Percentiles rank a stretch among this genome's conserved stretches.
Evolutionary conservation across 495 filamentous ascomycete genomes (phyloP).

Genomic region (Podospora anserina): DNA sequence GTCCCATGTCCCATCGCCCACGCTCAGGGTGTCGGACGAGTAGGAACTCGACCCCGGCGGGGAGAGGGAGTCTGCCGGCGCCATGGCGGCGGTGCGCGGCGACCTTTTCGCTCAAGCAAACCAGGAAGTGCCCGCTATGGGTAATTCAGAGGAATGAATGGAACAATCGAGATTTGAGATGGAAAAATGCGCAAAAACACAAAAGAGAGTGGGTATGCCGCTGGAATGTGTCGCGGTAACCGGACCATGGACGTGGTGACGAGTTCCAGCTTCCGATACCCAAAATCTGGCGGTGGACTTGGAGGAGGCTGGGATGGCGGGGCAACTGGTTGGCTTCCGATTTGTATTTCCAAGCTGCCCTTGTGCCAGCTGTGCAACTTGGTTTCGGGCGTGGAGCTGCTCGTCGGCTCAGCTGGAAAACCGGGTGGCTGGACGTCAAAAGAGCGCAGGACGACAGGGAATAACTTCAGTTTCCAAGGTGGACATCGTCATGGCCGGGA

Average conservation of each 20-base stretch:
- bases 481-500: not conserved
- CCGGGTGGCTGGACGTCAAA: not conserved
- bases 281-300: slow-evolving; percentile 5
- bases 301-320: slow-evolving; percentile 14
- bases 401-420: not conserved
- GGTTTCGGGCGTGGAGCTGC: not conserved
- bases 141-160: not conserved
- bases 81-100: slow-evolving; percentile 43
- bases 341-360: not conserved
- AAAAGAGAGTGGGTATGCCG: not conserved
- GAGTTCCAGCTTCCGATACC: not conserved
- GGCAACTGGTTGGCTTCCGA: slow-evolving; percentile 3
- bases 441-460: not conserved
- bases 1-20: slow-evolving; percentile 94
- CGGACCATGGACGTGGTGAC: not conserved
- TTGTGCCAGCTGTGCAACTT: not conserved
- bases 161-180: not conserved
- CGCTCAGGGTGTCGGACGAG: slow-evolving; percentile 74
- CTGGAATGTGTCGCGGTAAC: slow-evolving; percentile 13
- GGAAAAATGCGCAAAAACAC: not conserved
- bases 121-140: not conserved
- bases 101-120: slow-evolving; percentile 12
- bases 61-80: slow-evolving; percentile 56
- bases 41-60: slow-evolving; percentile 80
- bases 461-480: not conserved